Conservation (phyloP, 768 basidiomycete genomes). For the Holtermanniella nyarrowii region DNA sequence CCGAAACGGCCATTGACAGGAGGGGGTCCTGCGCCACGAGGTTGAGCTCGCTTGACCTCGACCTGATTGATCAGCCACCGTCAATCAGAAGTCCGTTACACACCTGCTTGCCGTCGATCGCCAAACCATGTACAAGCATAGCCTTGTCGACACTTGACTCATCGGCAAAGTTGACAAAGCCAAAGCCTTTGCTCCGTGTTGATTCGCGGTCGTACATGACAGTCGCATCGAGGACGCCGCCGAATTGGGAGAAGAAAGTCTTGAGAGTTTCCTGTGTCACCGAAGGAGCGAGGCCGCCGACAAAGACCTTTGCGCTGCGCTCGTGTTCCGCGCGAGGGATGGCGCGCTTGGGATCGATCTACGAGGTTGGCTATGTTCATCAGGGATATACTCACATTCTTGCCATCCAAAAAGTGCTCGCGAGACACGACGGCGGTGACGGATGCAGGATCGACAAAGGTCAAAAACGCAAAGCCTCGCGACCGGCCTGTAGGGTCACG, state of each 20-base stretch:
- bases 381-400: conserved; percentile 69
- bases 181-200: conserved; percentile 76
- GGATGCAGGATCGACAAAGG: conserved; percentile 82
- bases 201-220: conserved; percentile 75
- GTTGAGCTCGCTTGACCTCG: conserved; percentile 93
- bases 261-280: conserved; percentile 92
- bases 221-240: conserved; percentile 91
- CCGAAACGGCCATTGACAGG: conserved; percentile 1
- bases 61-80: conserved; percentile 50
- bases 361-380: too few relatives aligned
- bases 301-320: conserved; percentile 73
- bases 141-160: conserved; percentile 82
- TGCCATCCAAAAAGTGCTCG: conserved; percentile 91
- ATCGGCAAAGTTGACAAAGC: conserved; percentile 85
- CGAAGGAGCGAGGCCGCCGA: conserved; percentile 81
- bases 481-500: conserved; percentile 90
- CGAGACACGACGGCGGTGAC: conserved; percentile 93
- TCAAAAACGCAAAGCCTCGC: conserved; percentile 93
- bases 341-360: conserved; percentile 99
- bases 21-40: conserved; percentile 47
- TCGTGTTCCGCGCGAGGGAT: conserved; percentile 95
- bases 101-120: conserved; percentile 91
- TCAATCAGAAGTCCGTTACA: conserved; percentile 31
- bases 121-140: conserved; percentile 75
- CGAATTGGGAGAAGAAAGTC: conserved; percentile 85